Evolutionary conservation across 2,329 filamentous ascomycete genomes (phyloP), one percentile per base, ranked within the genome.

Genomic region (Aspergillus brunneoviolaceus): DNA sequence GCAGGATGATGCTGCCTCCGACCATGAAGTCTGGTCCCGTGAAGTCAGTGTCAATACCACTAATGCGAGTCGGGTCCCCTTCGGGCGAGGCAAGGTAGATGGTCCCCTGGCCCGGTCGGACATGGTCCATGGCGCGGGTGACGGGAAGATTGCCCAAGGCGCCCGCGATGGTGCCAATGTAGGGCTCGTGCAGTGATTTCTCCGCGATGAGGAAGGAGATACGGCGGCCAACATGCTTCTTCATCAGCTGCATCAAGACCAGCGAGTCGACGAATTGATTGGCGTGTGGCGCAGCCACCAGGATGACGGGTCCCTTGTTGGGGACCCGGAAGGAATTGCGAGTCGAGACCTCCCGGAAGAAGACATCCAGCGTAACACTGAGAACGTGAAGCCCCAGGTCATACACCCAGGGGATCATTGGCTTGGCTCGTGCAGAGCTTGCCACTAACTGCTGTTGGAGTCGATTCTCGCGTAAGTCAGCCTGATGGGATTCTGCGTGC

Each of bases 241-340:
- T 90, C 60, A 98, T 86, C 12, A 92, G 92, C 65, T 93, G 89
- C 86, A 96, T 96, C 55, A 99, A 85, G 67, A 98, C 90, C 55
- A 99, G 84, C 57, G 92, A 94, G 72, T 99, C 95, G 72, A 98
- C 93, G 69, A 99, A 99, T 89, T 95, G 92, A 76, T 99, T 99
- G 62, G 94, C 94, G 82, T 99, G 95, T 66, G 95, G 95, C 58
- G 94, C 95, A 49, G 93, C 95, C 67, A 99, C 95, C 72, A 99
- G 95, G 61, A 99, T 91, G 64, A 99, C 86, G 1, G 95, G 93
- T 0, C 93, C 95, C 63, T 87, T 85, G 70, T 89, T 87, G 49
- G 95, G 95, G 49, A 99, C 90, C 77, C 93, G 94, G 92, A 95
- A 99, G 63, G 93, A 91, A 67, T 92, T 92, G 65, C 95, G 86